phyloP scores from a whole-genome alignment of 345 rosid species.

The Eucalyptus guilfoylei region DNA sequence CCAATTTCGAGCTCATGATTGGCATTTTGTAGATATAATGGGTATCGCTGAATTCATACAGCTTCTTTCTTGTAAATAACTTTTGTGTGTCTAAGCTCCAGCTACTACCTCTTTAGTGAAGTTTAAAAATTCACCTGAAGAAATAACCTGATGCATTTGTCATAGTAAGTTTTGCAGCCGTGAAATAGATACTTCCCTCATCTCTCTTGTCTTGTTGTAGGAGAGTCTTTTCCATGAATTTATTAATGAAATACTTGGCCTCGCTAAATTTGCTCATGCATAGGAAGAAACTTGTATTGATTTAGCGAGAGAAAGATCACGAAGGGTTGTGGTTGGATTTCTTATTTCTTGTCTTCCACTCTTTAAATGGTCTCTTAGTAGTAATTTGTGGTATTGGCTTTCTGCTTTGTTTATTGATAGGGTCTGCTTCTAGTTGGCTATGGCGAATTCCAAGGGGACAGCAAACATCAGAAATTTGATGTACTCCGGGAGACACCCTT shows the following conservation, averaged over 20 bases:
- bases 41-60: not conserved
- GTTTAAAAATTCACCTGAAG: not conserved
- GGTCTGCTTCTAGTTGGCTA: conserved; percentile 17
- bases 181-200: not conserved
- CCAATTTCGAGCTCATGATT: not conserved
- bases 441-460: conserved; percentile 80
- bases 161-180: not conserved
- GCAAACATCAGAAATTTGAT: conserved; percentile 51
- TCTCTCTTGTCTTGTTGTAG: not conserved
- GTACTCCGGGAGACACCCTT: conserved; percentile 66
- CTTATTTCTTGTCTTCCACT: not conserved
- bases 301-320: not conserved
- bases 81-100: not conserved
- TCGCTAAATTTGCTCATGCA: not conserved
- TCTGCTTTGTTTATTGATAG: conserved; percentile 5
- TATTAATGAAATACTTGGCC: not conserved
- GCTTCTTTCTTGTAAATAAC: not conserved
- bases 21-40: not conserved
- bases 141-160: not conserved
- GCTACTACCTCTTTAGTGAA: not conserved
- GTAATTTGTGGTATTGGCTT: not conserved
- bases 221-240: not conserved
- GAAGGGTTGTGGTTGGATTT: not conserved
- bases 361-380: not conserved
- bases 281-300: not conserved